phyloP scores from a whole-genome alignment of 345 rosid genomes.

The Carallia pectinifolia region DNA sequence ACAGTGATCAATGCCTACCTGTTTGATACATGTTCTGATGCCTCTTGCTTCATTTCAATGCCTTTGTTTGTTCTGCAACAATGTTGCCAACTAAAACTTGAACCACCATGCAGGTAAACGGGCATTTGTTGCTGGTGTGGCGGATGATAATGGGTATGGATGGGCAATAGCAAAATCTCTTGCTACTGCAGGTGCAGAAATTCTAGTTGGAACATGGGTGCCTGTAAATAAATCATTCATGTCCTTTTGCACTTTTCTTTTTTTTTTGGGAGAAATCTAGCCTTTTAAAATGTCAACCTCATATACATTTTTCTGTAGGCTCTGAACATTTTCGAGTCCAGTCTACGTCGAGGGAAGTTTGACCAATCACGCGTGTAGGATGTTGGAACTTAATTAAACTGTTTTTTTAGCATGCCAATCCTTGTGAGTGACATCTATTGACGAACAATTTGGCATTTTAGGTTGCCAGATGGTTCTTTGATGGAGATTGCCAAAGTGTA shows the following conservation, averaged over 20 bases:
- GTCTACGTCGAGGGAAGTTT: slow-evolving; percentile 89
- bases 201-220: slow-evolving; percentile 97
- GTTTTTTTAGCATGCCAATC: not conserved
- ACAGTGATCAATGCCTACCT: too few relatives aligned
- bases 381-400: slow-evolving; percentile 7
- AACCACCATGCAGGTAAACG: slow-evolving; percentile 60
- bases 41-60: not conserved
- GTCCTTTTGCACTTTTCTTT: not conserved
- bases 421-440: slow-evolving; percentile 6
- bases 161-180: slow-evolving; percentile 99
- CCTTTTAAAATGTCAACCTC: slow-evolving; percentile 7
- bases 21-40: not conserved
- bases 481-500: slow-evolving; percentile 92
- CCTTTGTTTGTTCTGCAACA: not conserved
- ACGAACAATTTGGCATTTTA: slow-evolving; percentile 24
- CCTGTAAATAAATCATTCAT: slow-evolving; percentile 55
- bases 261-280: not conserved
- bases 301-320: slow-evolving; percentile 52
- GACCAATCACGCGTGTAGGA: slow-evolving; percentile 92
- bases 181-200: slow-evolving; percentile 98
- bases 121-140: slow-evolving; percentile 95
- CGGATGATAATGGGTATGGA: slow-evolving; percentile 97
- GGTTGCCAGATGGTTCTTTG: slow-evolving; percentile 88
- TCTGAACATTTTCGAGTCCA: slow-evolving; percentile 87
- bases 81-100: slow-evolving; percentile 1